These are phyloP conservation scores for Botrytis byssoidea DNA, from an alignment of 2,329 filamentous ascomycete genomes.

Conservation along the genomic window DNA sequence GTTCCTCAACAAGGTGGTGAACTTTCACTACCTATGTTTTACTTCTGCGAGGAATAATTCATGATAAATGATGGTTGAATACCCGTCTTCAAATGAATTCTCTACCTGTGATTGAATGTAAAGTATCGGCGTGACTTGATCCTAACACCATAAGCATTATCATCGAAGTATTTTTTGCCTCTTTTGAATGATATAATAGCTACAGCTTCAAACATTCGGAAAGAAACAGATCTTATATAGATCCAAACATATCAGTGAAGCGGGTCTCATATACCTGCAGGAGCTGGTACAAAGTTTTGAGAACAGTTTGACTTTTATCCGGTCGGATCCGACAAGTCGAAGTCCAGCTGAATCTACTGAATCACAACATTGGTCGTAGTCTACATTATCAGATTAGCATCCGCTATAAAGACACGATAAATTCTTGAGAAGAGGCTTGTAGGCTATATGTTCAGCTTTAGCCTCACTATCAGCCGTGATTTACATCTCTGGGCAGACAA, in stretches of 20 bases:
- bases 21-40: background rate
- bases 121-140: background rate
- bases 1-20: too few relatives aligned
- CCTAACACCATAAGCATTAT: background rate
- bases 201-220: background rate
- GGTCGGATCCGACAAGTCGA: background rate
- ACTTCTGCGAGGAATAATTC: background rate
- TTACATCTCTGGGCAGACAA: background rate
- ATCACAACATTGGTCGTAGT: background rate
- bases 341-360: background rate
- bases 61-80: background rate
- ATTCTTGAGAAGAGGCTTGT: too few relatives aligned
- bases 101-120: background rate
- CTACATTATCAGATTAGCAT: background rate
- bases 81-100: background rate
- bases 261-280: too few relatives aligned
- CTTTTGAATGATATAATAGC: background rate
- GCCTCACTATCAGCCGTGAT: background rate
- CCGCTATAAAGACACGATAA: fast-evolving
- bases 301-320: background rate
- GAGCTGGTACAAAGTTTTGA: background rate
- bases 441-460: background rate
- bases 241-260: background rate
- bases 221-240: background rate
- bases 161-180: background rate